Conservation (phyloP, 2,329 filamentous ascomycete genomes). For the Bipolaris oryzae region DNA sequence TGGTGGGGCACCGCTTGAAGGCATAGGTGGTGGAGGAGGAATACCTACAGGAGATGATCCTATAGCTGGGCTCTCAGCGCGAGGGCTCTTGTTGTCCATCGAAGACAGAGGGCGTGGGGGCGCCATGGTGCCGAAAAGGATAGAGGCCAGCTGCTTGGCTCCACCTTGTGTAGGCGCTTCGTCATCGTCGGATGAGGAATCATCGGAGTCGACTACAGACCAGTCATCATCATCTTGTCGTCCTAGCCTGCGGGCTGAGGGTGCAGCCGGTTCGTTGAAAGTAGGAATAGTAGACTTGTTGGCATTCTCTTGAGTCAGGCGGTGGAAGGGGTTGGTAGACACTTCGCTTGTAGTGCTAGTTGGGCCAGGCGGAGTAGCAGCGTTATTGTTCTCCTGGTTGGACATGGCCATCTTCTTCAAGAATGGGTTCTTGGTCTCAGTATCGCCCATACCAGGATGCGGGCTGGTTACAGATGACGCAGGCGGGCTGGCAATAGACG, state of each 20-base stretch:
- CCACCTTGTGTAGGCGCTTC: conserved; percentile 81
- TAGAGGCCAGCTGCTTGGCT: conserved; percentile 90
- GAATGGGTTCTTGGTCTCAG: conserved; percentile 93
- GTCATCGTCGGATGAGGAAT: conserved; percentile 70
- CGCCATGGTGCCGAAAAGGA: conserved; percentile 96
- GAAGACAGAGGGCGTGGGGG: conserved; percentile 87
- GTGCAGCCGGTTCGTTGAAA: conserved; percentile 55
- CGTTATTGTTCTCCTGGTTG: conserved; percentile 58
- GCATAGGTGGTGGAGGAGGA: conserved; percentile 60
- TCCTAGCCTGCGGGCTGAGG: conserved; percentile 60
- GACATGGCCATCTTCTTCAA: conserved; percentile 84
- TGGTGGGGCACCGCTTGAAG: conserved; percentile 50
- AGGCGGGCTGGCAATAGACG: conserved; percentile 52
- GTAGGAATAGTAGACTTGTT: conserved; percentile 50
- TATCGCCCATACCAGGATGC: conserved; percentile 61
- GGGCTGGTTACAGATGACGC: conserved; percentile 58
- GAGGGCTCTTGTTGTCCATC: conserved; percentile 69
- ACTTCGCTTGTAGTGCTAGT: conserved; percentile 55
- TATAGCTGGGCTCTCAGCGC: conserved; percentile 52
- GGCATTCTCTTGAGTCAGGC: conserved; percentile 71
- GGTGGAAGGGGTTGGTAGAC: conserved; percentile 92
- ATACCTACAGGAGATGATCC: conserved; percentile 50
- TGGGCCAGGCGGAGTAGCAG: conserved; percentile 49
- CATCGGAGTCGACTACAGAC: conserved; percentile 77
- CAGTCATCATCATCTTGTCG: conserved; percentile 76